Conservation (phyloP, 1,139 yeast genomes). For the Debaryomyces psychrophilus region DNA sequence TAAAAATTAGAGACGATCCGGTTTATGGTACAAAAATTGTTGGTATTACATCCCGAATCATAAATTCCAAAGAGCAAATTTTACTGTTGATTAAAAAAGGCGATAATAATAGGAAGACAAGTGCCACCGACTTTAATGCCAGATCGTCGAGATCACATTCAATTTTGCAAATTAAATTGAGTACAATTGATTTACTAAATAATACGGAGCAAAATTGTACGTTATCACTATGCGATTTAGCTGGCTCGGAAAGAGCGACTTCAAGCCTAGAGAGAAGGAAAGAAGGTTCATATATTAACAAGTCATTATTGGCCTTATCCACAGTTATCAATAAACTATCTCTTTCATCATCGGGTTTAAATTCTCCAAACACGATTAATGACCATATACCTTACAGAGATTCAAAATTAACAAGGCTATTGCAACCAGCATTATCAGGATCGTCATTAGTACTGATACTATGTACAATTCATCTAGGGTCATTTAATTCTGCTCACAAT, state of each 20-base stretch:
- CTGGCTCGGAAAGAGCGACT: constrained; percentile 93
- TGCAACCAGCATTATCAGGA: constrained; percentile 93
- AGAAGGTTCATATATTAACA: constrained; percentile 91
- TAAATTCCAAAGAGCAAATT: constrained; percentile 60
- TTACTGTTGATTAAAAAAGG: constrained; percentile 66
- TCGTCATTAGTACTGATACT: constrained; percentile 82
- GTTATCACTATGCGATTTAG: constrained; percentile 87
- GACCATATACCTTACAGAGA: constrained; percentile 90
- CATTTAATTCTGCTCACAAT: constrained; percentile 24
- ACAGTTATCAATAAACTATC: constrained; percentile 85
- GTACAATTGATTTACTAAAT: constrained; percentile 41
- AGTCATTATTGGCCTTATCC: constrained; percentile 84
- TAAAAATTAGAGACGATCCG: constrained; percentile 76
- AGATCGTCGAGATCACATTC: constrained; percentile 93
- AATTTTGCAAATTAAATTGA: constrained; percentile 71
- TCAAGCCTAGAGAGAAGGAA: constrained; percentile 79
- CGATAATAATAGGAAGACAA: constrained; percentile 74
- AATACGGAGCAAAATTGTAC: constrained; percentile 58
- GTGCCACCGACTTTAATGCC: constrained; percentile 85
- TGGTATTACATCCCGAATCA: constrained; percentile 70
- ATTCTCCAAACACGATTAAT: constrained; percentile 20
- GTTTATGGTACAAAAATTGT: constrained; percentile 72
- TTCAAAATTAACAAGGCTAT: constrained; percentile 81
- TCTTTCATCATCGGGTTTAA: constrained; percentile 27
- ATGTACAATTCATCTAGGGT: constrained; percentile 77